phyloP scores from a whole-genome alignment of 352 stramenopile genomes.

The Plasmopara halstedii region DNA sequence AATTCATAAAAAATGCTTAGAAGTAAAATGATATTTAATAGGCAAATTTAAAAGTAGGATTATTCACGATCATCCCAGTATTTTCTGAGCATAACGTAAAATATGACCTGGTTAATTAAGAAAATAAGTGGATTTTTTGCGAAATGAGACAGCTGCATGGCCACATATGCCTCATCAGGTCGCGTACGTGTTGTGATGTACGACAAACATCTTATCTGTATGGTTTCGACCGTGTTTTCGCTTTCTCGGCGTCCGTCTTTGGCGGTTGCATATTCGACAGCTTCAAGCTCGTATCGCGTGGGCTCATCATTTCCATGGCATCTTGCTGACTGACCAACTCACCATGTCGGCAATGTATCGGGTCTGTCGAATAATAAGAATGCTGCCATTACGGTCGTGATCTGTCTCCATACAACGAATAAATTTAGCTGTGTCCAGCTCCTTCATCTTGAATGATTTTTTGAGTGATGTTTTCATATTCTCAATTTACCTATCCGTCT shows the following conservation, averaged over 20 bases:
- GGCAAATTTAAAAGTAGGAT: too few species aligned
- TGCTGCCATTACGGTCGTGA: background rate
- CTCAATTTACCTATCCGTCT: background rate
- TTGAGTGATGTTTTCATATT: background rate
- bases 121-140: too few species aligned
- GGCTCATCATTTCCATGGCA: background rate
- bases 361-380: background rate
- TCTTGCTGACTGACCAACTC: background rate
- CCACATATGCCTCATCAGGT: background rate
- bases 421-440: background rate
- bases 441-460: background rate
- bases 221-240: background rate
- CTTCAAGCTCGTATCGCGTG: background rate
- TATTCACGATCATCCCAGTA: too few species aligned
- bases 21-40: too few species aligned
- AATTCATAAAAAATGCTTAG: too few species aligned
- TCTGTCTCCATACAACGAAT: background rate
- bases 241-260: background rate
- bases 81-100: too few species aligned
- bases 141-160: background rate
- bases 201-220: background rate
- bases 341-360: background rate
- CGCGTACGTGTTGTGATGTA: background rate
- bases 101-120: too few species aligned
- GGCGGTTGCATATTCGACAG: background rate